Conservation (phyloP, 352 stramenopile genomes). For the Globisporangium okanoganense region DNA sequence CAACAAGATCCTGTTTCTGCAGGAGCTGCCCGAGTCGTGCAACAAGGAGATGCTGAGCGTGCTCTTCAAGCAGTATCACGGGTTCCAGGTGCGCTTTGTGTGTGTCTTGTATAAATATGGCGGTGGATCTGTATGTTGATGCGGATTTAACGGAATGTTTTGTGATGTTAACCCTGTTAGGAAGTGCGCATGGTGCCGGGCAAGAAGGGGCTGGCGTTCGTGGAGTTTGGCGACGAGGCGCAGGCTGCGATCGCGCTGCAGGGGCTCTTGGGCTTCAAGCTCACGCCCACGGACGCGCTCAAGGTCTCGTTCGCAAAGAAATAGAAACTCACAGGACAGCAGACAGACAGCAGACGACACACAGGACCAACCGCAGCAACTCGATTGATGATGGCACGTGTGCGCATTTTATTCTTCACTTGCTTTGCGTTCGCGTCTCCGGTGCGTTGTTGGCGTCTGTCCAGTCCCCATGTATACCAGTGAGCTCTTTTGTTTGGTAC, state of each 20-base stretch:
- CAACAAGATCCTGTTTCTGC: conserved; percentile 93
- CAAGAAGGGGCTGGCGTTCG: conserved; percentile 93
- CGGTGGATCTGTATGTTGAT: neutral
- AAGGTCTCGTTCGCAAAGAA: conserved; percentile 87
- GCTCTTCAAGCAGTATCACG: conserved; percentile 97
- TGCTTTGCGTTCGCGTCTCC: neutral
- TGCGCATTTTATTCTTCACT: neutral
- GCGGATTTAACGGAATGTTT: neutral
- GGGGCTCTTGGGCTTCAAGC: conserved; percentile 79
- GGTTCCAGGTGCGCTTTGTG: conserved; percentile 81
- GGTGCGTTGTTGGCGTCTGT: neutral
- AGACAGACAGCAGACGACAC: neutral
- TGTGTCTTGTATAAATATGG: neutral
- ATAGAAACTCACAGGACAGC: conserved; percentile 23
- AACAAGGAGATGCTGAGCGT: conserved; percentile 96
- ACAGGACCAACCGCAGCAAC: neutral
- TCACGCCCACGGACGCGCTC: conserved; percentile 77
- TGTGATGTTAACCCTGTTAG: conserved; percentile 20
- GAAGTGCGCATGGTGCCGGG: conserved; percentile 94
- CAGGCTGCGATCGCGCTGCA: conserved; percentile 80
- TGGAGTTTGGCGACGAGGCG: conserved; percentile 93
- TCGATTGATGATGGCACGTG: neutral
- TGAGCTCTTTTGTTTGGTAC: too few species aligned
- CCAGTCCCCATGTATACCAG: too few species aligned
- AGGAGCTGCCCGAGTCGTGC: conserved; percentile 91